Base-by-base conservation (phyloP, 1,284 basidiomycete species). In the Golubevia pallescens region DNA sequence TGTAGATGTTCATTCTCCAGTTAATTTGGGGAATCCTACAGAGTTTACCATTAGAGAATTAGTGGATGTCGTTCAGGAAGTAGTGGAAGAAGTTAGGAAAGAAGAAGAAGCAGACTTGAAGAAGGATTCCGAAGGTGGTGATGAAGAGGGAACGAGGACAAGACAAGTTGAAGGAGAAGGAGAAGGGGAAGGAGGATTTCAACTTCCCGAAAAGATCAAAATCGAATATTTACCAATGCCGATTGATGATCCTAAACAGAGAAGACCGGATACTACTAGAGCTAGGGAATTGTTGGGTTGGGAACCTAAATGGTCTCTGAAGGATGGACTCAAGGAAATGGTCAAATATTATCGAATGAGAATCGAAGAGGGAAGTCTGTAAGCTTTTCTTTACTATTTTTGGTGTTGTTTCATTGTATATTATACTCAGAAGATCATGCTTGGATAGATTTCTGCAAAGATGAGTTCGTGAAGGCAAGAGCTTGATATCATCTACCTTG, bases 271-370 rank as follows among this genome's bases (percentile, higher is more conserved):
- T 86, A 97, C 93, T 51, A 91, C 92, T 32, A 89, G 94, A 60
- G 96, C 96, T 63, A 93, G 93, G 86, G 89, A 92, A 84, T 86
- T 89, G n/a, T 89, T 99, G 56, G 88, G 89, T 32, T 99, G 96
- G 96, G 90, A 95, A 82, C 94, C 95, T n/a, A 89, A 91, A 78
- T 98, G 94, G 93, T 92, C 91, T 16, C 91, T 94, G 23, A 88
- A 90, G 66, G 93, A 93, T 89, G 94, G 94, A n/a, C 86, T 96
- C 62, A 92, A 93, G 86, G 94, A 96, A 88, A 96, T 95, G 92
- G 92, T 94, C 51, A 88, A 91, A 68, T 96, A 94, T 87, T 95
- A n/a, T n/a, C n/a, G n/a, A n/a, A n/a, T n/a, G n/a, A n/a, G n/a
- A n/a, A n/a, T n/a, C n/a, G n/a, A n/a, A n/a, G n/a, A n/a, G n/a